Conservation (phyloP, 345 rosid species). For the Pistacia vera region DNA sequence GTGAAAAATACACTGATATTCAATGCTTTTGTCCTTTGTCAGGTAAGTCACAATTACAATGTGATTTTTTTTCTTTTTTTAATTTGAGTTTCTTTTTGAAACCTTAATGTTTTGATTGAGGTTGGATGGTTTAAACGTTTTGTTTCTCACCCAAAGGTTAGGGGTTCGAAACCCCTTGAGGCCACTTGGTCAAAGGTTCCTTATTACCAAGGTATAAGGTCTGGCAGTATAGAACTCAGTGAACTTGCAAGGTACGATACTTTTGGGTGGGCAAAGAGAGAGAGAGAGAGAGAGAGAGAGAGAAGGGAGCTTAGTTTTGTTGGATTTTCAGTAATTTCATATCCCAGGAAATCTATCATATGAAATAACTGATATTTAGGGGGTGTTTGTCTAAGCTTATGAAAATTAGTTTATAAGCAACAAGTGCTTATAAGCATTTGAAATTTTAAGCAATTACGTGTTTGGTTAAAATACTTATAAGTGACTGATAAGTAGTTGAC, state of each 20-base stretch:
- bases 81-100: not conserved
- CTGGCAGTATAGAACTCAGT: not conserved
- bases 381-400: too few species aligned
- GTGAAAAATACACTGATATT: constrained; percentile 89
- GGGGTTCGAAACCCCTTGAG: not conserved
- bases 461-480: too few species aligned
- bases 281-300: too few species aligned
- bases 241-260: too few species aligned
- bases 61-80: not conserved
- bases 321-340: not conserved
- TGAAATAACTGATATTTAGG: not conserved
- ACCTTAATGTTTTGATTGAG: not conserved
- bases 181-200: not conserved
- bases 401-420: too few species aligned
- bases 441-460: too few species aligned
- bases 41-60: constrained; percentile 52
- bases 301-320: too few species aligned
- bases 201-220: not conserved
- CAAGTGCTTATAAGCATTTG: too few species aligned
- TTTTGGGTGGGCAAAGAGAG: not conserved
- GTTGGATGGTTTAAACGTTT: too few species aligned
- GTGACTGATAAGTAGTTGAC: too few species aligned
- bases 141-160: not conserved
- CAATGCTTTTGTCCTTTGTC: constrained; percentile 90
- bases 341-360: not conserved